Evolutionary conservation across 202 grass and related monocot species (phyloP).

Genomic region (Setaria italica): DNA sequence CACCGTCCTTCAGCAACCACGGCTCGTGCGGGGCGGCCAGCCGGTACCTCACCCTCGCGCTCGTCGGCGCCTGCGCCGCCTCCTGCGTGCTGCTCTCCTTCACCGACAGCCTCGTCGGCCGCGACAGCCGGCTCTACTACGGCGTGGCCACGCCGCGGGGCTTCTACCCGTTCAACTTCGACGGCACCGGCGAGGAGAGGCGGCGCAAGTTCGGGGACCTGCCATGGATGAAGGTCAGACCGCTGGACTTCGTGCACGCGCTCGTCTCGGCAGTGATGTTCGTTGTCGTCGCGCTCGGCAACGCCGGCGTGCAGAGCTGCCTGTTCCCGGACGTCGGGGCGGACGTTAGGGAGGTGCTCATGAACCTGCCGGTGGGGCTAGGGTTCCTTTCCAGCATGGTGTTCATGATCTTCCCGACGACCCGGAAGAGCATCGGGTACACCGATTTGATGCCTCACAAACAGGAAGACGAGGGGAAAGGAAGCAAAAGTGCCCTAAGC

Average conservation of each 20-base stretch:
- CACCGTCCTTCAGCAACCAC: slow-evolving; percentile 52
- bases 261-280: slow-evolving; percentile 30
- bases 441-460: slow-evolving; percentile 12
- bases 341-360: slow-evolving; percentile 15
- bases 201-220: slow-evolving; percentile 11
- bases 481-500: neutral
- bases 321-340: slow-evolving; percentile 23
- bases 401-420: slow-evolving; percentile 56
- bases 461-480: slow-evolving; percentile 9
- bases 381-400: slow-evolving; percentile 48
- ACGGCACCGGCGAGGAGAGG: neutral
- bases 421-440: slow-evolving; percentile 61
- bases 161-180: slow-evolving; percentile 52
- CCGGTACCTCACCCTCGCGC: slow-evolving; percentile 33
- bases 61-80: slow-evolving; percentile 44
- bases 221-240: slow-evolving; percentile 26
- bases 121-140: slow-evolving; percentile 47
- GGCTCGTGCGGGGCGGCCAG: slow-evolving; percentile 35
- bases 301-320: slow-evolving; percentile 42
- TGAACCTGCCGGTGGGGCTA: slow-evolving; percentile 46
- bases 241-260: slow-evolving; percentile 50
- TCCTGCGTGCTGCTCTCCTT: slow-evolving; percentile 51
- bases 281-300: slow-evolving; percentile 39
- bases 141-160: slow-evolving; percentile 48
- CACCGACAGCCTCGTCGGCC: slow-evolving; percentile 55